Conservation (phyloP, 1,284 basidiomycete species). For the Malassezia cuniculi region DNA sequence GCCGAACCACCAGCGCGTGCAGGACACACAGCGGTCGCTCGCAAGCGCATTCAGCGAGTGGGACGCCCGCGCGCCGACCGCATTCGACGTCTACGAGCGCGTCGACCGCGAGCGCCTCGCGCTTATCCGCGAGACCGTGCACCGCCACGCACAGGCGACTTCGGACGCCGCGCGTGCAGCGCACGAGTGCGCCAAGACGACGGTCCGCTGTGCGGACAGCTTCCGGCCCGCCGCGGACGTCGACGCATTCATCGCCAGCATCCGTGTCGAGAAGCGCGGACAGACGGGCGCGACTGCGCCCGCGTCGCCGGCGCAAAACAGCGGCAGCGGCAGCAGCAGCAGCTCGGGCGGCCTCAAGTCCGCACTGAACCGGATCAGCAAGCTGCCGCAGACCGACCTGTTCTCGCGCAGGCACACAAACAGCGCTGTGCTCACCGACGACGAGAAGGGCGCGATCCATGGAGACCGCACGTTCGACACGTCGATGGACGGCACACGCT, state of each 20-base stretch:
- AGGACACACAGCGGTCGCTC: conserved; percentile 28
- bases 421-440: conserved; percentile 11
- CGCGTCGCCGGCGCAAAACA: conserved; percentile 6
- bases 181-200: conserved; percentile 32
- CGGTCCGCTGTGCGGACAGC: conserved; percentile 27
- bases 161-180: conserved; percentile 30
- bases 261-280: conserved; percentile 2
- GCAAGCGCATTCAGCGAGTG: conserved; percentile 25
- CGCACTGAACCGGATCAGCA: conserved; percentile 28
- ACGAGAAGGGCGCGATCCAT: conserved; percentile 6
- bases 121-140: conserved; percentile 32
- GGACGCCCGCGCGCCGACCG: conserved; percentile 28
- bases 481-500: no score
- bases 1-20: conserved; percentile 22
- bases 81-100: conserved; percentile 33
- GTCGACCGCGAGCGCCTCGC: conserved; percentile 34
- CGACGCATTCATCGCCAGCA: conserved; percentile 19
- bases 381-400: conserved; percentile 15
- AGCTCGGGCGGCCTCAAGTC: conserved; percentile 15
- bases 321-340: conserved; percentile 12
- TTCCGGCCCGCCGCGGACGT: conserved; percentile 36
- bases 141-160: conserved; percentile 32
- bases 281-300: conserved; percentile 14
- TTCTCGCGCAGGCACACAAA: conserved; percentile 6
- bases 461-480: no score